Conservation (phyloP, 2,329 filamentous ascomycete species). For the Mycogone perniciosa region DNA sequence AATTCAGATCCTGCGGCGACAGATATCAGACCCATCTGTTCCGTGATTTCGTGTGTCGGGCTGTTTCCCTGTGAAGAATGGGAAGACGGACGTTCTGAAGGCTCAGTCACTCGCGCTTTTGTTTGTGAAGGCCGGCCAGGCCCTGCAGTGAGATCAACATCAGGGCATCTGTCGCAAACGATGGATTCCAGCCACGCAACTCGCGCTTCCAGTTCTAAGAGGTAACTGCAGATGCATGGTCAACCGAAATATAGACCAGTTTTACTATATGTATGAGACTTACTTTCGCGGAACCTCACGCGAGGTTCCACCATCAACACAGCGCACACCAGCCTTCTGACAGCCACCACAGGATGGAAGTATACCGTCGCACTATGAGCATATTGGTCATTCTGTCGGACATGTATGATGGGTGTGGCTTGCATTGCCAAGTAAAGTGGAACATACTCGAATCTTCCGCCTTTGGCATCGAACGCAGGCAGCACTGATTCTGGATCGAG, state of each 20-base stretch:
- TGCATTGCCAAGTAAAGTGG: background rate
- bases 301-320: slow-evolving; percentile 6
- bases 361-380: slow-evolving; percentile 3
- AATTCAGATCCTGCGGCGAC: slow-evolving; percentile 41
- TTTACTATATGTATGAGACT: background rate
- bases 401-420: background rate
- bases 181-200: slow-evolving; percentile 40
- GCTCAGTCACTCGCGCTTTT: background rate
- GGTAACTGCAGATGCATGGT: background rate
- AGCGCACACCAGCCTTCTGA: slow-evolving; percentile 8
- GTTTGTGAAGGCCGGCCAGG: slow-evolving; percentile 9
- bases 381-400: background rate
- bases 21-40: slow-evolving; percentile 38
- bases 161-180: slow-evolving; percentile 34
- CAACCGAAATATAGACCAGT: background rate
- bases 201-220: slow-evolving; percentile 3
- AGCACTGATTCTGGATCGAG: slow-evolving; percentile 7
- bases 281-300: slow-evolving; percentile 11
- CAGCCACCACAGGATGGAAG: slow-evolving; percentile 7
- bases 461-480: slow-evolving; percentile 9
- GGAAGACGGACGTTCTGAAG: background rate
- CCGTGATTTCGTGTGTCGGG: slow-evolving; percentile 41
- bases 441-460: slow-evolving; percentile 9
- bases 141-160: slow-evolving; percentile 31
- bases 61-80: slow-evolving; percentile 16